These are phyloP conservation scores for Aspergillus viridinutans DNA, from an alignment of 2,329 filamentous ascomycete species.

Conservation along the genomic window DNA sequence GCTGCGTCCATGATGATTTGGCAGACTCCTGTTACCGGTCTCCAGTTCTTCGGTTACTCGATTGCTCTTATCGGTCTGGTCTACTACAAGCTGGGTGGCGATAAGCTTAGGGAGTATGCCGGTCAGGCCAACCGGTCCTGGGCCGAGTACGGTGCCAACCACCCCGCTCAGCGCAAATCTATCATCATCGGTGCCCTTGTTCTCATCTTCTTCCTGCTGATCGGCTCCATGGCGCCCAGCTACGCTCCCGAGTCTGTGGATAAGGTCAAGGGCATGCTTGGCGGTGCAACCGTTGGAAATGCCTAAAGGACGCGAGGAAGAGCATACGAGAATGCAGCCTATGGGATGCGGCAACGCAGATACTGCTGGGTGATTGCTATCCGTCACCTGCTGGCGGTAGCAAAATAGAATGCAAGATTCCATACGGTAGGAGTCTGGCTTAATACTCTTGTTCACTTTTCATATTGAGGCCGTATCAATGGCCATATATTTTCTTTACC, in stretches of 20 bases:
- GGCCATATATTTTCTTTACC: slow-evolving; percentile 6
- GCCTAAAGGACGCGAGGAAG: slow-evolving; percentile 17
- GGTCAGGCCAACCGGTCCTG: slow-evolving; percentile 70
- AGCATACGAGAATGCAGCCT: not conserved
- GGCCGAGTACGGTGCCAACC: slow-evolving; percentile 77
- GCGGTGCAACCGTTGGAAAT: slow-evolving; percentile 31
- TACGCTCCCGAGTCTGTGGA: slow-evolving; percentile 36
- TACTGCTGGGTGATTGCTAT: not conserved
- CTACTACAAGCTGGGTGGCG: slow-evolving; percentile 68
- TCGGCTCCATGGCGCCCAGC: slow-evolving; percentile 56
- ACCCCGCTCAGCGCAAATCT: slow-evolving; percentile 74
- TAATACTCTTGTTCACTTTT: slow-evolving; percentile 4
- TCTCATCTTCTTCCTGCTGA: slow-evolving; percentile 67
- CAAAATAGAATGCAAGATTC: not conserved
- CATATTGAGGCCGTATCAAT: slow-evolving; percentile 2
- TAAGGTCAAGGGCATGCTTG: slow-evolving; percentile 34
- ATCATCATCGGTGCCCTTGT: slow-evolving; percentile 63
- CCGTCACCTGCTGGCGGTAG: not conserved
- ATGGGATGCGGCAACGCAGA: not conserved
- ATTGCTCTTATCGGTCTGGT: slow-evolving; percentile 64
- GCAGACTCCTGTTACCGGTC: slow-evolving; percentile 63
- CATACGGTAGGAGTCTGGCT: not conserved
- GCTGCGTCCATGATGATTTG: slow-evolving; percentile 72
- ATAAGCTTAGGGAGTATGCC: slow-evolving; percentile 77
- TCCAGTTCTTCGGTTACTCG: slow-evolving; percentile 74